Base-by-base conservation (phyloP, 208 protist species). In the Angomonas deanei region DNA sequence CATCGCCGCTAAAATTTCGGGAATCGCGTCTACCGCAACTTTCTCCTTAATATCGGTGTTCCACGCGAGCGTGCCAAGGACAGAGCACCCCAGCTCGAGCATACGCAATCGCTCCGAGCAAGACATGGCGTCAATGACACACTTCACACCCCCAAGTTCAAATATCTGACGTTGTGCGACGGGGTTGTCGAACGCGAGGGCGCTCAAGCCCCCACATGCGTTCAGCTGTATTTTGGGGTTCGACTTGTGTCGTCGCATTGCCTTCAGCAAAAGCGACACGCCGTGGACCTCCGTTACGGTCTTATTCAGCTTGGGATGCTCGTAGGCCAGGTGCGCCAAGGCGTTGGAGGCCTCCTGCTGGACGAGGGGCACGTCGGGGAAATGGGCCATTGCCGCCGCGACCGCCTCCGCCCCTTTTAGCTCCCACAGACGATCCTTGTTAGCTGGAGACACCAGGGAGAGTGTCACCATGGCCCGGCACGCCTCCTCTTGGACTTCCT, bases 291-390 rank as follows among this genome's bases (percentile, higher is more conserved):
- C 79, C 24, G 89, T 94, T 26, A 97, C 81, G 17, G 74, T 77
- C 27, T 76, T 73, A 62, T 94, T 94, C 21, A 97, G 78, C 32
- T 86, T 72, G 17, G 74, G 69, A 61, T 93, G 84, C 72, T 97
- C 91, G 69, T 97, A 97, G 24, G 88, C 87, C 11, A 97, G 72
- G 62, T 97, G 91, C 2, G 91, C 91, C 49, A 97, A 66, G 3
- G 91, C 91, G 64, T 94, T 97, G 80, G 88, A 95, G 42, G 84
- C 84, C 70, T 94, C 91, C 77, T 94, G 88, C 67, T 94, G 88
- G 57, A 95, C 82, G 26, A 93, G 78, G 61, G 88, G 85, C 24
- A 71, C 66, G 42, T 75, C 67, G 27, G 78, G 78, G 61, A 93
- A 95, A 59, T 88, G 82, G 19, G 68, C 65, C 77, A 97, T 86